Base-by-base conservation (phyloP, 192 early-diverging fungal genomes). In the Umbelopsis sp. region DNA sequence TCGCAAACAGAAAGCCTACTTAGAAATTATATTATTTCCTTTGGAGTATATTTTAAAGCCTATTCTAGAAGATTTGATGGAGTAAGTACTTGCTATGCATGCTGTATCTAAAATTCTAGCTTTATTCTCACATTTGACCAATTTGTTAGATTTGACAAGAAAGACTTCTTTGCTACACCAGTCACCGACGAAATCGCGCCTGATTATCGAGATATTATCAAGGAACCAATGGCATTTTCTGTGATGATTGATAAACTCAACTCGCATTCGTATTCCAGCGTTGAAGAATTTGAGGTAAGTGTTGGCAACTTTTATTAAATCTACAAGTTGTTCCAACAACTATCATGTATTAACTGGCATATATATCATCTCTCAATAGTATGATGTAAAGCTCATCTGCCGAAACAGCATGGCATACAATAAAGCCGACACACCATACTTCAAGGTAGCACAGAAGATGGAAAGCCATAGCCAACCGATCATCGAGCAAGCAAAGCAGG, bases 391-490 rank as follows among this genome's bases (percentile, higher is more conserved):
- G 2, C 78, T 92, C 46, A 91, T 93, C 30, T 93, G 88, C 71
- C 66, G 71, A 9, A 96, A 96, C 72, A 86, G 90, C 22, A 85
- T 90, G 80, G 73, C 81, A 11, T 96, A 94, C 72, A 96, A 96
- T 78, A 83, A 81, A 50, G 53, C 79, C 1, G 88, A 92, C 45
- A 96, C 93, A 0, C 71, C 81, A 2, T 96, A 93, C 68, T 89
- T 83, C 69, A 81, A 87, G 52, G 71, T 84, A 8, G 94, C 94
- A 0, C 76, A 78, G 20, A 78, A 84, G 51, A 71, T 94, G 13
- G 72, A 86, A 48, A 75, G 75, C 41, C 66, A 74, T 23, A 67
- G 72, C 12, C 66, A 83, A 21, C 55, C 55, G 16, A 53, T 86
- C 9, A 46, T 89, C 20, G 51, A 68, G 21, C 73, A 82, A 30